phyloP scores from a whole-genome alignment of 768 basidiomycete genomes.

The Collybiopsis confluens region DNA sequence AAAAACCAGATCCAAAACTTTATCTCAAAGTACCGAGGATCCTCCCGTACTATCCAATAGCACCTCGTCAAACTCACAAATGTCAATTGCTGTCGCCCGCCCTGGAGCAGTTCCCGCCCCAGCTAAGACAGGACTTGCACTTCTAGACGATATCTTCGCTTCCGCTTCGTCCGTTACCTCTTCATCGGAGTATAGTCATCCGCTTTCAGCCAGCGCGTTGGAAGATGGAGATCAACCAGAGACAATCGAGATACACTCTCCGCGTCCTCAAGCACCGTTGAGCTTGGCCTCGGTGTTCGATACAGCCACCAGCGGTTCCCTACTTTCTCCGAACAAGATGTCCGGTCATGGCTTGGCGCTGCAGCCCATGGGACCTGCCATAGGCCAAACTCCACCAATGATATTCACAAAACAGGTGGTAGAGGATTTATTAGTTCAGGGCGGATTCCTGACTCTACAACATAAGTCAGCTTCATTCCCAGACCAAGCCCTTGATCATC shows the following conservation, averaged over 20 bases:
- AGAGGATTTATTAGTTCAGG: background rate
- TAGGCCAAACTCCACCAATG: background rate
- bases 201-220: background rate
- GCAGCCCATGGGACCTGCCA: background rate
- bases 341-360: background rate
- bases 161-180: background rate
- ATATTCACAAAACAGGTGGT: background rate
- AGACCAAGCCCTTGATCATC: background rate
- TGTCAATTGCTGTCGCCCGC: no score
- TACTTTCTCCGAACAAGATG: background rate
- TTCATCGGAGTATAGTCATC: background rate
- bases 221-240: constrained; percentile 2
- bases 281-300: constrained; percentile 1
- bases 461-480: background rate
- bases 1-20: no score
- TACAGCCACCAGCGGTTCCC: background rate
- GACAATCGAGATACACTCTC: constrained; percentile 6
- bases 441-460: background rate
- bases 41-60: no score
- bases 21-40: no score
- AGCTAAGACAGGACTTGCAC: background rate
- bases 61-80: no score
- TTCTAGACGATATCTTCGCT: constrained; percentile 6
- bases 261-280: constrained; percentile 1
- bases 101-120: background rate